phyloP scores from a whole-genome alignment of 2,329 filamentous ascomycete species.

The Cyphellophora attinorum region DNA sequence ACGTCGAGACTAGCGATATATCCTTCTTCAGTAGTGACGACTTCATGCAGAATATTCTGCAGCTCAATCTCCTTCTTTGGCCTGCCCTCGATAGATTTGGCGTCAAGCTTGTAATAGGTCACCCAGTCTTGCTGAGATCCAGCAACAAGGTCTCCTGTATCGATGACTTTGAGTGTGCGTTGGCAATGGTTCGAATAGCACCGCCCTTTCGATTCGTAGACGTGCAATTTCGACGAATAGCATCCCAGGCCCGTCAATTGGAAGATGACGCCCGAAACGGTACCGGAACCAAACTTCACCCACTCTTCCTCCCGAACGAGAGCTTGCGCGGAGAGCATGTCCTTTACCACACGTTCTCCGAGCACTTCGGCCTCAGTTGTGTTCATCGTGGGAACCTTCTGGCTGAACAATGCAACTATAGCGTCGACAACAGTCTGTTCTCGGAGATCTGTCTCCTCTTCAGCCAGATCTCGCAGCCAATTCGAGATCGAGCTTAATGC shows the following conservation, averaged over 20 bases:
- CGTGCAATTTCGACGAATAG: conserved; percentile 76
- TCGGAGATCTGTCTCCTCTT: conserved; percentile 81
- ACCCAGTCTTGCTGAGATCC: conserved; percentile 75
- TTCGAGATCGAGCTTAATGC: conserved; percentile 75
- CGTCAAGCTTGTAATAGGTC: conserved; percentile 75
- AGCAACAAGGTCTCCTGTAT: conserved; percentile 52
- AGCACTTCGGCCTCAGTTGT: conserved; percentile 90
- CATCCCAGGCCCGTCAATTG: conserved; percentile 87
- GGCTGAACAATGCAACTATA: conserved; percentile 77
- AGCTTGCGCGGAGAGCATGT: conserved; percentile 70
- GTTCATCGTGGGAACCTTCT: conserved; percentile 97
- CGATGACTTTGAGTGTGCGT: conserved; percentile 87
- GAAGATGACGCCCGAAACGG: conserved; percentile 81
- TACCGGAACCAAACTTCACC: conserved; percentile 79
- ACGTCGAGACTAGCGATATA: conserved; percentile 88
- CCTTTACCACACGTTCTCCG: conserved; percentile 63
- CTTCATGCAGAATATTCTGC: conserved; percentile 91
- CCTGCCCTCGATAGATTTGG: conserved; percentile 61
- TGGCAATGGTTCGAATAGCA: conserved; percentile 95
- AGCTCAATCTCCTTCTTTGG: conserved; percentile 82
- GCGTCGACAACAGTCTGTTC: conserved; percentile 79
- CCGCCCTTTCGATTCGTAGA: conserved; percentile 52
- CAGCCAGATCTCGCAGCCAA: conserved; percentile 83
- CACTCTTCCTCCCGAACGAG: conserved; percentile 89
- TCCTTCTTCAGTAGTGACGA: conserved; percentile 83